Evolutionary conservation across 2,329 filamentous ascomycete species (phyloP), one percentile per base, ranked within the genome.

Genomic region (Aspergillus sp.): DNA sequence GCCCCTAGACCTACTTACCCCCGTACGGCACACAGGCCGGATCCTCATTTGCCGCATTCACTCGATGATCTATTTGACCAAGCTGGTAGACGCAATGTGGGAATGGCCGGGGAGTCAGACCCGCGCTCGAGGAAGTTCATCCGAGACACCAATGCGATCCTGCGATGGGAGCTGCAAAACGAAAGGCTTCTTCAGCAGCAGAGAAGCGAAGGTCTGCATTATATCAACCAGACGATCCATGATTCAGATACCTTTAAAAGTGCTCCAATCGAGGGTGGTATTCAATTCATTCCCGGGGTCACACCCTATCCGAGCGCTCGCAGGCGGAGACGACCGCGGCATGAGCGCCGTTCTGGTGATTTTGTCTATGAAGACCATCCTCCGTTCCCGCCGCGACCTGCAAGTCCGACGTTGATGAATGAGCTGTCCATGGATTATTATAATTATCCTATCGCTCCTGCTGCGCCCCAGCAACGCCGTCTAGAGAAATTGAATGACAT

Each of bases 191-290:
- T 75, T 31, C 61, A 67, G 21, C 55, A 56, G 8, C 55, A 56
- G 9, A 62, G 62, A 19, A 60, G 63, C 24, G 52, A 61, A 1
- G 65, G 66, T 9, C 62, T 69, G 17, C 60, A 53, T 19, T 78
- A 73, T 52, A 76, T 79, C 55, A 72, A 76, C 44, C 75, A 77
- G 57, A 70, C 66, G 3, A 62, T 75, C 19, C 56, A 63, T 9
- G 64, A 68, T 39, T 57, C 63, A 8, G 63, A 68, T 39, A 56
- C 63, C 6, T 75, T 76, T 50, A 63, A 74, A 23, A 61, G 60
- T 48, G 68, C 61, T 2, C 70, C 70, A 8, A 64, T 77, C 17
- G 64, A 67, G 24, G 72, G 73, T 2, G 48, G 62, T 12, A 71
- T 77, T 51, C 66, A 64, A 1, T 77, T 77, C 58, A 68, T 70